phyloP scores from a whole-genome alignment of 2,329 filamentous ascomycete genomes.

The Phaeosphaeria sp. region DNA sequence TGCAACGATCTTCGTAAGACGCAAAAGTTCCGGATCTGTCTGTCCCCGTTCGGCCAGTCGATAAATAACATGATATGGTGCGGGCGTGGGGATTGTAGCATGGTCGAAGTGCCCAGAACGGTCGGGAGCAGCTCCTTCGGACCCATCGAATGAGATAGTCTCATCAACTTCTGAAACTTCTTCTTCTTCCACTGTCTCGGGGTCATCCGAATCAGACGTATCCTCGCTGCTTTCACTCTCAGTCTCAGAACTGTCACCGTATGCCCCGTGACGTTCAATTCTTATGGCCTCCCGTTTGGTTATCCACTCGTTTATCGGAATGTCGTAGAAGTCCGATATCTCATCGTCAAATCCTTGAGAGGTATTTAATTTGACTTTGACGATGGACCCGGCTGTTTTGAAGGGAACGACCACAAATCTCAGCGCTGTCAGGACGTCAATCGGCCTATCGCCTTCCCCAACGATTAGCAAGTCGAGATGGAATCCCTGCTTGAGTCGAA shows the following conservation, averaged over 20 bases:
- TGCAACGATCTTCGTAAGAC: neutral
- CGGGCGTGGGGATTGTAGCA: neutral
- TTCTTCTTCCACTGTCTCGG: neutral
- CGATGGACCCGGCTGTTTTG: neutral
- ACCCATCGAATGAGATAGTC: neutral
- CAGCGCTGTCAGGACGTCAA: neutral
- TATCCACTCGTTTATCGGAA: neutral
- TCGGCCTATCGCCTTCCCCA: neutral
- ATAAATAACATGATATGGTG: neutral
- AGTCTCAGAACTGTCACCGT: neutral
- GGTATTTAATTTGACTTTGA: neutral
- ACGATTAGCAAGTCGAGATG: neutral
- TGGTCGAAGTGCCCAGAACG: neutral
- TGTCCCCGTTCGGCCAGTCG: neutral
- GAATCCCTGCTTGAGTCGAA: neutral
- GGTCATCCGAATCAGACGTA: neutral
- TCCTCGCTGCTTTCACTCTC: neutral
- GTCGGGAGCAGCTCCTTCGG: neutral
- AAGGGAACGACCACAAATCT: neutral
- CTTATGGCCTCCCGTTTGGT: neutral
- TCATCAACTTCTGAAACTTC: neutral
- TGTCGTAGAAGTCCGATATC: neutral
- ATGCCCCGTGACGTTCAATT: neutral
- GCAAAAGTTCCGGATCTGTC: neutral
- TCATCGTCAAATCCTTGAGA: neutral